These are phyloP conservation scores for Perkinsus marinus DNA, from an alignment of 169 alveolate species.

Conservation along the genomic window DNA sequence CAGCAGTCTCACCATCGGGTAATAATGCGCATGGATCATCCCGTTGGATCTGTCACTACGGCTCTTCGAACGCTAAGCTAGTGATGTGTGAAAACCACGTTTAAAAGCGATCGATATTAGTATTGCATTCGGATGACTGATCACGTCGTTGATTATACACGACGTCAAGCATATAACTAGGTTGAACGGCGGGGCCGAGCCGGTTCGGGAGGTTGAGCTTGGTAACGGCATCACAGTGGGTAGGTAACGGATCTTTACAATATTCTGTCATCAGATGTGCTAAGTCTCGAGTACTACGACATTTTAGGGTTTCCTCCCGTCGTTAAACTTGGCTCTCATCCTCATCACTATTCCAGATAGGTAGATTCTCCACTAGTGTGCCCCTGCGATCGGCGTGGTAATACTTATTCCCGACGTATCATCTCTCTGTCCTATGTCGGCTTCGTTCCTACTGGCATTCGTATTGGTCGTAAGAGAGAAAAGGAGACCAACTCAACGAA, in stretches of 20 bases:
- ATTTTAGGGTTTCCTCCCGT: neutral
- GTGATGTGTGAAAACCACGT: no score
- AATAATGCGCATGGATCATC: no score
- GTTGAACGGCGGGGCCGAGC: neutral
- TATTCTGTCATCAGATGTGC: neutral
- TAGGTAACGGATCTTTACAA: neutral
- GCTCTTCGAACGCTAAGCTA: no score
- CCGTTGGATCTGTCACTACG: no score
- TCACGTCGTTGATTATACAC: neutral
- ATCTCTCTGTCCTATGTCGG: neutral
- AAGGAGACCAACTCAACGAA: conserved; percentile 58
- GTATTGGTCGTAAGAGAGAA: conserved; percentile 67
- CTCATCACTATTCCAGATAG: neutral
- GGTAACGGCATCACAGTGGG: neutral
- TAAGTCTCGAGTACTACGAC: neutral
- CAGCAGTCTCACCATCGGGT: no score
- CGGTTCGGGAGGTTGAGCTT: neutral
- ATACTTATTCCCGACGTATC: neutral
- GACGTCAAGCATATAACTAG: neutral
- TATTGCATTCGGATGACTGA: neutral
- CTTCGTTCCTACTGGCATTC: conserved; percentile 57
- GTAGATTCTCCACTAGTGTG: neutral
- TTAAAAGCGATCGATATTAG: neutral
- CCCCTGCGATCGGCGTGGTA: neutral
- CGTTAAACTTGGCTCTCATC: neutral